Conservation (phyloP, 2,329 filamentous ascomycete genomes). For the Amauroascus verrucosus region DNA sequence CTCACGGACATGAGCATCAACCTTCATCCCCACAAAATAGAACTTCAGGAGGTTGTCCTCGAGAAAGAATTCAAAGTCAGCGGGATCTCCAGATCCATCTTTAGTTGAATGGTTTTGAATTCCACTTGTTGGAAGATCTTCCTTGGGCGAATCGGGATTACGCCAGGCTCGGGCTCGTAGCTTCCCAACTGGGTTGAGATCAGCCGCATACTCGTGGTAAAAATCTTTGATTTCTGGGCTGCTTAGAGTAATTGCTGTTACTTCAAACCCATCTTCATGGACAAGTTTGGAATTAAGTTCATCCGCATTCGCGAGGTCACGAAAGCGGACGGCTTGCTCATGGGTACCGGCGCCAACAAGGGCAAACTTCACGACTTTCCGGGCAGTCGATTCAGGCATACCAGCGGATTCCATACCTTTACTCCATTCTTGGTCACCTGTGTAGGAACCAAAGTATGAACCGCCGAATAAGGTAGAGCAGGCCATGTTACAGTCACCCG, state of each 20-base stretch:
- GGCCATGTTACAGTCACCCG: constrained; percentile 72
- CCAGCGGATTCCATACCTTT: constrained; percentile 25
- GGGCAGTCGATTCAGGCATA: constrained; percentile 39
- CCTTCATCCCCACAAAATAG: constrained; percentile 56
- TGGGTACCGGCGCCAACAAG: constrained; percentile 40
- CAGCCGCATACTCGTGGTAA: constrained; percentile 35
- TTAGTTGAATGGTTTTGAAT: constrained; percentile 18
- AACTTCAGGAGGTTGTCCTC: constrained; percentile 51
- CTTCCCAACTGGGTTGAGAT: constrained; percentile 44
- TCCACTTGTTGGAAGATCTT: constrained; percentile 32
- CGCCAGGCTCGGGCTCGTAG: constrained; percentile 44
- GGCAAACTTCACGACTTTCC: constrained; percentile 42
- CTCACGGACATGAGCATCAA: constrained; percentile 47
- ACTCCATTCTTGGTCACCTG: constrained; percentile 35
- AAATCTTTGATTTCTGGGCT: constrained; percentile 38
- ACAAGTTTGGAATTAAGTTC: constrained; percentile 36
- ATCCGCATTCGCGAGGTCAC: constrained; percentile 25
- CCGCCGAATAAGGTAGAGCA: constrained; percentile 59
- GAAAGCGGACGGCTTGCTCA: constrained; percentile 31
- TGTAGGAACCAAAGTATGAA: constrained; percentile 35
- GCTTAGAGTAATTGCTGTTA: constrained; percentile 45
- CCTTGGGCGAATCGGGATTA: constrained; percentile 32
- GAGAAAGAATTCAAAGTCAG: constrained; percentile 51
- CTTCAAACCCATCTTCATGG: constrained; percentile 50
- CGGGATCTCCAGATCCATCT: constrained; percentile 24